A percentile compares a stretch with the other conserved stretches of the same genome.
Conservation (phyloP, 441 rosid genomes). For the Lepidium campestre region DNA sequence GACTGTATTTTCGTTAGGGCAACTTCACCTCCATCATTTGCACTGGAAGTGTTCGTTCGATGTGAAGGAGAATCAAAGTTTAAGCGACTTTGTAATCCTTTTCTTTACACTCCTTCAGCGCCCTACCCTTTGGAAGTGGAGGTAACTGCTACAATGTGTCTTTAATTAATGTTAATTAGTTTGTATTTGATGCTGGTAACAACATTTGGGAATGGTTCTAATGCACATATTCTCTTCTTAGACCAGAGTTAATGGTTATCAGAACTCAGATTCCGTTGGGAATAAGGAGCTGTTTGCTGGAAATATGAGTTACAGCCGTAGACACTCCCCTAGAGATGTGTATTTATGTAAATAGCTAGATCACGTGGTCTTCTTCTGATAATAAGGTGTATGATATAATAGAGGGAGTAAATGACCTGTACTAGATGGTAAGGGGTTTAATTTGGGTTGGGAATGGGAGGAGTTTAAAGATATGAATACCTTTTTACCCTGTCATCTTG, state of each 20-base stretch:
- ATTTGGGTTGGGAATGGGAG: neutral
- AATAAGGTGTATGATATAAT: neutral
- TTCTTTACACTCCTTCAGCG: conserved; percentile 92
- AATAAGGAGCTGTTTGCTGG: neutral
- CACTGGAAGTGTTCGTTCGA: conserved; percentile 93
- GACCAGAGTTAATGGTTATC: neutral
- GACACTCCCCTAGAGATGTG: neutral
- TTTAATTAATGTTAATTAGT: conserved; percentile 1
- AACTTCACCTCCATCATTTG: conserved; percentile 96
- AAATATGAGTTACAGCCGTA: neutral
- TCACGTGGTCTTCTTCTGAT: neutral
- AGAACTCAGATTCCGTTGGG: conserved; percentile 1
- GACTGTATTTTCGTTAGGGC: conserved; percentile 50
- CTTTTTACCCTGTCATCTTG: neutral
- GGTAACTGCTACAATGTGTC: conserved; percentile 38
- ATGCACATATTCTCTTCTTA: neutral
- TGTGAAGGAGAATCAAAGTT: conserved; percentile 93
- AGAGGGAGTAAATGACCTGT: neutral
- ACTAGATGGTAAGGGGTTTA: conserved; percentile 7
- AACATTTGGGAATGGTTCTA: conserved; percentile 10
- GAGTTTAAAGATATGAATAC: neutral
- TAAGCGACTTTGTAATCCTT: conserved; percentile 96
- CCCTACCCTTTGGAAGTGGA: conserved; percentile 95
- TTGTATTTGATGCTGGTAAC: conserved; percentile 4
- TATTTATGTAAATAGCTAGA: neutral